Conservation (phyloP, 2,329 filamentous ascomycete species). For the Arthrinium phaeospermum region DNA sequence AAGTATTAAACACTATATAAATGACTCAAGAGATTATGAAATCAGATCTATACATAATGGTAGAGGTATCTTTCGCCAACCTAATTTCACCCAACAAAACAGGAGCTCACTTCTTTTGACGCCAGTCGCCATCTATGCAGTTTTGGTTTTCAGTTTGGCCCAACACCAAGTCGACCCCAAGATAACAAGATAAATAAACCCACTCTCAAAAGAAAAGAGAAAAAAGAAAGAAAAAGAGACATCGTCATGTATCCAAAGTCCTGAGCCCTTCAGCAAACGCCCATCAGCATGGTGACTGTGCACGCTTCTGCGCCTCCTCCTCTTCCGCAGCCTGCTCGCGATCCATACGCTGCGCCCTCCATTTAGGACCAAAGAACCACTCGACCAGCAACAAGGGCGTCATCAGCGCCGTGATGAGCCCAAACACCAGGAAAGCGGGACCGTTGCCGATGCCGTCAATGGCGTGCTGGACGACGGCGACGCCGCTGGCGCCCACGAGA, state of each 20-base stretch:
- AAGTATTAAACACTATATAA: too few species aligned
- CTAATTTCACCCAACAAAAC: too few species aligned
- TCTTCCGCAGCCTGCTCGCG: neutral
- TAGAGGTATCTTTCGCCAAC: too few species aligned
- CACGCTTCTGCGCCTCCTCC: neutral
- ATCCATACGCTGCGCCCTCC: neutral
- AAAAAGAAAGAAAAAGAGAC: neutral
- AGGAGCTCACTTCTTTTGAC: too few species aligned
- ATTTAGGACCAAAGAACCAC: neutral
- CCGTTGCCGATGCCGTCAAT: neutral
- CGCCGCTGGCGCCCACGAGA: slow-evolving; percentile 37
- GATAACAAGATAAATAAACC: too few species aligned
- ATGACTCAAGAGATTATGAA: too few species aligned
- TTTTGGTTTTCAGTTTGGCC: too few species aligned
- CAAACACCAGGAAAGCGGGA: neutral
- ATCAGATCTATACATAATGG: too few species aligned
- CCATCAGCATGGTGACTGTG: neutral
- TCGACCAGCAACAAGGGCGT: neutral
- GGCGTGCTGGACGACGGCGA: slow-evolving; percentile 21
- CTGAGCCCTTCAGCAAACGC: neutral
- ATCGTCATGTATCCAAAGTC: neutral
- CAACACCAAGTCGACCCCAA: too few species aligned
- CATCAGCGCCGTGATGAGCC: neutral
- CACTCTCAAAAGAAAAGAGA: neutral
- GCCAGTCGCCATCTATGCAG: too few species aligned